phyloP scores from a whole-genome alignment of 2,329 filamentous ascomycete genomes.

The Colletotrichum caudatum region DNA sequence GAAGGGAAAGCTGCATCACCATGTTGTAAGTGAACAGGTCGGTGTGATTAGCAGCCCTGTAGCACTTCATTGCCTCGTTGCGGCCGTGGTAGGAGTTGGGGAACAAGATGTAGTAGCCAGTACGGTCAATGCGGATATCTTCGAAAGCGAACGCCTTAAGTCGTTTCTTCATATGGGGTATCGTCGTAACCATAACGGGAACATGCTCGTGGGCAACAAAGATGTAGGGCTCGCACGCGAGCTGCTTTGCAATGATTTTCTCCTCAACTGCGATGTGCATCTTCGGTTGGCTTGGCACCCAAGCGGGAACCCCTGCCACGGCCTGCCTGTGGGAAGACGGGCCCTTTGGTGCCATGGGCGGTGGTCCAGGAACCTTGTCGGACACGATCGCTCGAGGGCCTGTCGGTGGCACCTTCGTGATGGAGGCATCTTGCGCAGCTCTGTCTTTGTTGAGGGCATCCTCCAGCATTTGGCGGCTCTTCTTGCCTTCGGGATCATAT shows the following conservation, averaged over 20 bases:
- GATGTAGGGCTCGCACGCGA: conserved; percentile 87
- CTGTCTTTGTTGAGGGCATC: conserved; percentile 77
- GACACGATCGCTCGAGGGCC: conserved; percentile 51
- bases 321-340: conserved; percentile 71
- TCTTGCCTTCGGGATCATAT: conserved; percentile 88
- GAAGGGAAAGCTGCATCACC: conserved; percentile 81
- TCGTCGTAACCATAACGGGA: conserved; percentile 85
- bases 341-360: conserved; percentile 88
- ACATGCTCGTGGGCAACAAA: conserved; percentile 91
- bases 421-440: conserved; percentile 51
- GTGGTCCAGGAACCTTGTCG: conserved; percentile 70
- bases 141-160: conserved; percentile 86
- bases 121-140: conserved; percentile 84
- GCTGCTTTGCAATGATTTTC: conserved; percentile 73
- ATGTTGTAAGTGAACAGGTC: conserved; percentile 92
- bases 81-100: conserved; percentile 81
- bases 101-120: conserved; percentile 94
- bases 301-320: conserved; percentile 46
- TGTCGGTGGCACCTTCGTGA: conserved; percentile 51
- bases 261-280: conserved; percentile 71
- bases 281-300: conserved; percentile 59
- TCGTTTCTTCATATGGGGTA: conserved; percentile 90
- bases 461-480: conserved; percentile 83
- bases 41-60: conserved; percentile 80
- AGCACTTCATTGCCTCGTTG: conserved; percentile 84